Evolutionary conservation across 2,329 filamentous ascomycete species (phyloP), one percentile per base, ranked within the genome.

Genomic region (Diaporthe sp.): DNA sequence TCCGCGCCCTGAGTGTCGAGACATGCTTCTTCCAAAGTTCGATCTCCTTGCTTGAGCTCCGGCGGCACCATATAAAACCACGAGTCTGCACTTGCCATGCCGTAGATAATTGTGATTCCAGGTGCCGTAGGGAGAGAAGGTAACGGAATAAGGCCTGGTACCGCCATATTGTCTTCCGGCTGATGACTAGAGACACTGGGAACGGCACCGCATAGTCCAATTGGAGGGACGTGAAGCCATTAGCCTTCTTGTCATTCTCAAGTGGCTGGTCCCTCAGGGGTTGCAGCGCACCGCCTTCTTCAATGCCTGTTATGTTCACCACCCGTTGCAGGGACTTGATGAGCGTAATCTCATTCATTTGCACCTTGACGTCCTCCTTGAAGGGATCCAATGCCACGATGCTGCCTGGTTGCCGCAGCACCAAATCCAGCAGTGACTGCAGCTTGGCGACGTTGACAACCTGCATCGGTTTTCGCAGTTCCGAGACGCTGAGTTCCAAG

Each of bases 61-160:
- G 93, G 83, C 97, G 94, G 70, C 92, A 92, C 97, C 97, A 99
- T 72, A 92, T 92, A 44, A 91, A 85, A 58, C 92, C 91, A 76
- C 96, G 94, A 70, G 92, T 96, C 79, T 98, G 96, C 73, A 95
- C 94, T 77, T 96, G 92, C 97, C 97, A 99, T 68, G 94, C 95
- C 37, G 92, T 91, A 6, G 95, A 94, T 25, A 99, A 89, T 79
- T 97, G 92, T 3, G 92, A 94, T 82, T 99, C 97, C 7, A 98
- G 89, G 82, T 98, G 94, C 69, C 96, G 94, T 58, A 99, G 86
- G 25, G 95, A 97, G 8, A 98, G 87, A 4, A 98, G 90, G 82
- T 98, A 98, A 44, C 97, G 94, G 84, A 99, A 99, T 27, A 99
- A 90, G 1, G 97, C 92, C 83, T 99, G 97, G 81, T 99, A 99